Conservation (phyloP, 73 alveolate genomes). For the Paramecium sonneborni region DNA sequence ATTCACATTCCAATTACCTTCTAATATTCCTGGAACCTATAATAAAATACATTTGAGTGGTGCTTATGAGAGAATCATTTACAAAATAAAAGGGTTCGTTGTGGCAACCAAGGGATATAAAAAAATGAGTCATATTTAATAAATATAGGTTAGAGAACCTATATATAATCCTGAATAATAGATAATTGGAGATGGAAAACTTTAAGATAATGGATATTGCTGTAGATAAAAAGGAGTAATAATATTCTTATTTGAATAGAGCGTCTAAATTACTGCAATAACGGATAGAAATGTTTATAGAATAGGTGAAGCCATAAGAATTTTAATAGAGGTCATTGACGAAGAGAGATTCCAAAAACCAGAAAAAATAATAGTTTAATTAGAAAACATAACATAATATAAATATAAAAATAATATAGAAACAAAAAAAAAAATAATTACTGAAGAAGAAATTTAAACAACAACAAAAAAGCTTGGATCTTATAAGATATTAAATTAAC, state of each 20-base stretch:
- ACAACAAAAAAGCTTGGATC: background rate
- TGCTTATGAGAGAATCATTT: constrained; percentile 9
- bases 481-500: background rate
- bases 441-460: background rate
- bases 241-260: background rate
- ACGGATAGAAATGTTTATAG: constrained; percentile 22
- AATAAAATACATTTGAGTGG: background rate
- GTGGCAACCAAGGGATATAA: background rate
- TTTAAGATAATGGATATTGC: background rate
- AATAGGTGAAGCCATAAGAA: background rate
- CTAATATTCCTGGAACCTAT: background rate
- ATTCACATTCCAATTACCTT: background rate
- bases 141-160: background rate
- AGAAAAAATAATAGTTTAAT: background rate
- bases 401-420: background rate
- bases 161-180: background rate
- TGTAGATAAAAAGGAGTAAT: background rate
- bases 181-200: constrained; percentile 7
- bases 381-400: background rate
- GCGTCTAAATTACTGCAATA: background rate
- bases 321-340: background rate
- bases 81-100: background rate
- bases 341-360: background rate
- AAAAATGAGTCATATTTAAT: background rate
- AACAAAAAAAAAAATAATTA: background rate